These are phyloP conservation scores for Penicillium desertorum DNA, from an alignment of 495 filamentous ascomycete genomes.

Conservation along the genomic window DNA sequence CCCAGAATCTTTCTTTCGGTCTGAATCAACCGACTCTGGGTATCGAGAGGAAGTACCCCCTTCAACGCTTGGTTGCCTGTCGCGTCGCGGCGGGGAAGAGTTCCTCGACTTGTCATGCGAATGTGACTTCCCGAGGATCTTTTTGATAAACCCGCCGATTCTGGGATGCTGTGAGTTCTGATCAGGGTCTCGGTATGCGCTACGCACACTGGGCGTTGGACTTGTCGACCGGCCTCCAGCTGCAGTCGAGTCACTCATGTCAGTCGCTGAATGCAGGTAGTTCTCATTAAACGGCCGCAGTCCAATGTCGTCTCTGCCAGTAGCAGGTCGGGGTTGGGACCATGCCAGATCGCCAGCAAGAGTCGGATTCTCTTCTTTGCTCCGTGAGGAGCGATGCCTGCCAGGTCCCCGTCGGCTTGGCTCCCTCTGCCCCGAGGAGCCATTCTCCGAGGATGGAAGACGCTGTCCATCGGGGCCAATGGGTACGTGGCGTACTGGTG, in stretches of 20 bases:
- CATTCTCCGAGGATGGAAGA: slow-evolving; percentile 42
- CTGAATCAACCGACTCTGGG: slow-evolving; percentile 38
- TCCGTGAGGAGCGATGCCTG: slow-evolving; percentile 67
- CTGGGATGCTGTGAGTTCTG: slow-evolving; percentile 52
- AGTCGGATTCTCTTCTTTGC: slow-evolving; percentile 68
- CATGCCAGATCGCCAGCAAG: slow-evolving; percentile 47
- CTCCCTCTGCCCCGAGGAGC: slow-evolving; percentile 47
- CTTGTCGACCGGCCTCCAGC: slow-evolving; percentile 63
- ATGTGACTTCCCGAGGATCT: slow-evolving; percentile 21
- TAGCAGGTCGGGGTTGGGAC: slow-evolving; percentile 54
- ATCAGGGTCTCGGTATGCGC: slow-evolving; percentile 48
- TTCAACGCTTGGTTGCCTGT: slow-evolving; percentile 47
- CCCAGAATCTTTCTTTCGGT: slow-evolving; percentile 45
- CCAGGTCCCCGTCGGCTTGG: slow-evolving; percentile 62
- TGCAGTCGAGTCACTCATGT: slow-evolving; percentile 50
- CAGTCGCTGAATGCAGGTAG: slow-evolving; percentile 39
- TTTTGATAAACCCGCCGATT: slow-evolving; percentile 10
- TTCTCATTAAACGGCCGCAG: slow-evolving; percentile 51
- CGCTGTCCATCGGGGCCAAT: slow-evolving; percentile 69
- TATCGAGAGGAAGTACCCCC: slow-evolving; percentile 25
- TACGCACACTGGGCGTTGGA: slow-evolving; percentile 69
- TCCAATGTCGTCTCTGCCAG: slow-evolving; percentile 67
- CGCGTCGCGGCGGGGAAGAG: slow-evolving; percentile 52
- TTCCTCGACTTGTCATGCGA: slow-evolving; percentile 31
- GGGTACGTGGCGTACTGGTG: slow-evolving; percentile 72